Evolutionary conservation across 169 alveolate genomes (phyloP).

Genomic region (Plasmodium inui): DNA sequence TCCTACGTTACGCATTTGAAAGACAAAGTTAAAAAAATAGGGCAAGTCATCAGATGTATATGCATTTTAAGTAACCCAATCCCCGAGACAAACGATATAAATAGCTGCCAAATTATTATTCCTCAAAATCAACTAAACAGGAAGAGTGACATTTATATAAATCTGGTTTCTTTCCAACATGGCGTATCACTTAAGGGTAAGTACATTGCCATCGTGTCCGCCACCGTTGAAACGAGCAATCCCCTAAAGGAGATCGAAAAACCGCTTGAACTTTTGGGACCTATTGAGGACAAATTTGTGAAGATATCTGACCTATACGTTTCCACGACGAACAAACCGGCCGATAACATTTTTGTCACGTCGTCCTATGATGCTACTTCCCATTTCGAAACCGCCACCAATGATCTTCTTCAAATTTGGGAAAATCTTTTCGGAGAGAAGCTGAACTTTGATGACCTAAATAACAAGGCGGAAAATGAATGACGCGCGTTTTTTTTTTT

Average conservation of each 20-base stretch:
- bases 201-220: slow-evolving; percentile 95
- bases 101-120: slow-evolving; percentile 95
- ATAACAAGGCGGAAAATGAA: slow-evolving; percentile 37
- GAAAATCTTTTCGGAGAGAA: slow-evolving; percentile 77
- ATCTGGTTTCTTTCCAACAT: slow-evolving; percentile 94
- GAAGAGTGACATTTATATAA: slow-evolving; percentile 93
- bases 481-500: background rate
- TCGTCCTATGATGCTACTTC: slow-evolving; percentile 96
- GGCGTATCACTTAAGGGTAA: slow-evolving; percentile 95
- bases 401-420: slow-evolving; percentile 92
- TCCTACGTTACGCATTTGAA: slow-evolving; percentile 87
- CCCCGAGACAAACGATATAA: slow-evolving; percentile 94
- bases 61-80: slow-evolving; percentile 96
- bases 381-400: slow-evolving; percentile 98
- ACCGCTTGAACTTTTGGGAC: slow-evolving; percentile 95
- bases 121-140: slow-evolving; percentile 96
- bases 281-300: slow-evolving; percentile 93
- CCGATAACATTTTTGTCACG: slow-evolving; percentile 93
- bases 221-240: slow-evolving; percentile 96
- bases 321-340: slow-evolving; percentile 90
- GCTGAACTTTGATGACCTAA: slow-evolving; percentile 67
- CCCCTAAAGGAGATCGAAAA: slow-evolving; percentile 95
- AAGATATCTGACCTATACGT: slow-evolving; percentile 91
- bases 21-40: slow-evolving; percentile 82
- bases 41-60: slow-evolving; percentile 91